These are phyloP conservation scores for Plasmodium falciparum DNA, from an alignment of 169 alveolate species.

Conservation along the genomic window DNA sequence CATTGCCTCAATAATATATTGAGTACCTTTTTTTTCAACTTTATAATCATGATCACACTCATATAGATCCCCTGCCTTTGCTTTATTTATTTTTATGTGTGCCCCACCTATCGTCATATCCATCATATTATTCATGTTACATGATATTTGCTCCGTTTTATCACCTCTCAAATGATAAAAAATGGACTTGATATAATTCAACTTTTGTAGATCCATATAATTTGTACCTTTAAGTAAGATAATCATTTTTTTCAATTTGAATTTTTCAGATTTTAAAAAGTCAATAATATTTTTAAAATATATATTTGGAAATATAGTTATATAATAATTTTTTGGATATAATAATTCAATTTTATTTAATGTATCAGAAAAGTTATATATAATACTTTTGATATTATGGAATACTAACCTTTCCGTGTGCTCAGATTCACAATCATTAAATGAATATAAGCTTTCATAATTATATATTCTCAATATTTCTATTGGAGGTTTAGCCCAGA, in stretches of 20 bases:
- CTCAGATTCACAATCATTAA: slow-evolving; percentile 79
- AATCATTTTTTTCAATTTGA: slow-evolving; percentile 70
- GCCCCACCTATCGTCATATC: background rate
- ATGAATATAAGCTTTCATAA: slow-evolving; percentile 79
- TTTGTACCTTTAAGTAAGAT: slow-evolving; percentile 63
- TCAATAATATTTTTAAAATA: slow-evolving; percentile 76
- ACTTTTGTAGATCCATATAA: slow-evolving; percentile 49
- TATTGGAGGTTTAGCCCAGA: slow-evolving; percentile 84
- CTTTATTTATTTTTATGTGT: too few relatives aligned
- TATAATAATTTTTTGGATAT: slow-evolving; percentile 66
- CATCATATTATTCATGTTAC: background rate
- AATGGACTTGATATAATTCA: slow-evolving; percentile 26
- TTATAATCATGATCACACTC: background rate
- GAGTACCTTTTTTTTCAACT: slow-evolving; percentile 2
- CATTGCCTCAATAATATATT: slow-evolving; percentile 44
- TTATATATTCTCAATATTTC: slow-evolving; percentile 78
- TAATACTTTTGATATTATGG: slow-evolving; percentile 77
- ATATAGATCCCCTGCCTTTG: background rate
- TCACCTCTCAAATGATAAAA: slow-evolving; percentile 48
- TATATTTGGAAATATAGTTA: slow-evolving; percentile 77
- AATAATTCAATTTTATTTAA: slow-evolving; percentile 76
- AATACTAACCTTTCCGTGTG: slow-evolving; percentile 81
- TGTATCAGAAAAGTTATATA: slow-evolving; percentile 78
- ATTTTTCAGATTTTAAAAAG: slow-evolving; percentile 78
- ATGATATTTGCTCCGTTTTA: slow-evolving; percentile 44